These are phyloP conservation scores for Crucibulum laeve DNA, from an alignment of 768 basidiomycete genomes.

Conservation along the genomic window DNA sequence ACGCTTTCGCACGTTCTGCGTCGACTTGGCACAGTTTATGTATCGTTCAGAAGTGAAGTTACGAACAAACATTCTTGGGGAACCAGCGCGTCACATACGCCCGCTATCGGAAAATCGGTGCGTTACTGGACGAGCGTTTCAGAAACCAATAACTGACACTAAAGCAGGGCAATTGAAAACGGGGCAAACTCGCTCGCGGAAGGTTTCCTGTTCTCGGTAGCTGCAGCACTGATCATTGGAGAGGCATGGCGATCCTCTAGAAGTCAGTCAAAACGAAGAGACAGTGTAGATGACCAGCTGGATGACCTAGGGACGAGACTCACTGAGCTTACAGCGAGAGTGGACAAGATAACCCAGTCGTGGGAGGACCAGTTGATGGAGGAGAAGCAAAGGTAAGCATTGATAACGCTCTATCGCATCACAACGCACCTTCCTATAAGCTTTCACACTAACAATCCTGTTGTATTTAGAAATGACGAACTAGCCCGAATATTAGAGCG, in stretches of 20 bases:
- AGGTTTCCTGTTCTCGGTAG: slow-evolving; percentile 79
- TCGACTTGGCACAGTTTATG: slow-evolving; percentile 72
- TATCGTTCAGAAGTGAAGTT: slow-evolving; percentile 70
- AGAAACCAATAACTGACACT: background rate
- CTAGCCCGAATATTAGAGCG: slow-evolving; percentile 61
- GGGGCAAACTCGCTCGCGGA: slow-evolving; percentile 84
- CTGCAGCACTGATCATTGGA: slow-evolving; percentile 66
- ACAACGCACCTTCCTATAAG: background rate
- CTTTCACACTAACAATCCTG: background rate
- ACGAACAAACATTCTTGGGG: slow-evolving; percentile 73
- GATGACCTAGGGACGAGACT: slow-evolving; percentile 51
- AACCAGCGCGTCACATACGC: slow-evolving; percentile 65
- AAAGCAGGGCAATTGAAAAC: slow-evolving; percentile 72
- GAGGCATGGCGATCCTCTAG: slow-evolving; percentile 75
- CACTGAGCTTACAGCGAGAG: slow-evolving; percentile 35
- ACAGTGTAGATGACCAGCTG: slow-evolving; percentile 66
- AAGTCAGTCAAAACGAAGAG: slow-evolving; percentile 65
- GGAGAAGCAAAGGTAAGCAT: slow-evolving; percentile 40
- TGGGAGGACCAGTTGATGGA: slow-evolving; percentile 43
- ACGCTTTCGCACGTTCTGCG: slow-evolving; percentile 64
- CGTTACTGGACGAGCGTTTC: slow-evolving; percentile 15
- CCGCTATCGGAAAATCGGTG: slow-evolving; percentile 77
- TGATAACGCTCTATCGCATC: background rate
- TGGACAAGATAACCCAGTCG: slow-evolving; percentile 32
- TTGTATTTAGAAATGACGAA: slow-evolving; percentile 53